phyloP scores from a whole-genome alignment of 176 grass and related monocot genomes.

The Oryza rufipogon region DNA sequence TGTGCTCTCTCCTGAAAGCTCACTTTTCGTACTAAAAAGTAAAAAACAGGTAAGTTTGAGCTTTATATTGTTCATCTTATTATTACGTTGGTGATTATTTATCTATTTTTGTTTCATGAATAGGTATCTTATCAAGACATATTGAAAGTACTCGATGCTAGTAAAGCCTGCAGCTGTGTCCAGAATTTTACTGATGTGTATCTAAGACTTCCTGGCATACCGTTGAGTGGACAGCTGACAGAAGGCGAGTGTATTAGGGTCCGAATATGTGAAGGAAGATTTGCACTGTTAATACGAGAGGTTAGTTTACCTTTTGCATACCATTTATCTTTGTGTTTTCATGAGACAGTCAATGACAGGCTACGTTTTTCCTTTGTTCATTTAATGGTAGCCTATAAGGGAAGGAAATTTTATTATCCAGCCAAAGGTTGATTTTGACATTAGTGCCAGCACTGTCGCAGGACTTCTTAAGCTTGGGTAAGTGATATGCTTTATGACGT shows the following conservation, averaged over 20 bases:
- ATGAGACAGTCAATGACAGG: constrained; percentile 28
- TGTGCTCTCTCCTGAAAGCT: constrained; percentile 97
- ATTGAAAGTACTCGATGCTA: constrained; percentile 79
- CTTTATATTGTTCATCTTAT: constrained; percentile 24
- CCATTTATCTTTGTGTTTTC: constrained; percentile 34
- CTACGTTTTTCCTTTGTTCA: constrained; percentile 32
- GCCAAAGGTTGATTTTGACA: constrained; percentile 99
- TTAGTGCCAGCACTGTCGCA: constrained; percentile 93
- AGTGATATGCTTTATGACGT: constrained; percentile 30
- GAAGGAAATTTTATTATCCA: constrained; percentile 98
- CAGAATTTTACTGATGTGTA: constrained; percentile 99
- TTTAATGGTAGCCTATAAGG: constrained; percentile 75
- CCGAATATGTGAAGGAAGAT: constrained; percentile 99
- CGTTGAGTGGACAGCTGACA: constrained; percentile 70
- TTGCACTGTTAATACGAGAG: constrained; percentile 96
- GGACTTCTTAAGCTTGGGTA: constrained; percentile 99
- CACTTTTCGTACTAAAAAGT: constrained; percentile 96
- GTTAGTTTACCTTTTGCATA: constrained; percentile 43
- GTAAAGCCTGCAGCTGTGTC: constrained; percentile 90
- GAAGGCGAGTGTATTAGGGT: constrained; percentile 97
- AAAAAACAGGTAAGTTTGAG: constrained; percentile 68
- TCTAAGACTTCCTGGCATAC: constrained; percentile 76
- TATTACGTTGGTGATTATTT: constrained; percentile 29
- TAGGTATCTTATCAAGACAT: constrained; percentile 91
- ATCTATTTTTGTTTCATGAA: constrained; percentile 26